Conservation (phyloP, 2,329 filamentous ascomycete species). For the Aspergillus sp. region DNA sequence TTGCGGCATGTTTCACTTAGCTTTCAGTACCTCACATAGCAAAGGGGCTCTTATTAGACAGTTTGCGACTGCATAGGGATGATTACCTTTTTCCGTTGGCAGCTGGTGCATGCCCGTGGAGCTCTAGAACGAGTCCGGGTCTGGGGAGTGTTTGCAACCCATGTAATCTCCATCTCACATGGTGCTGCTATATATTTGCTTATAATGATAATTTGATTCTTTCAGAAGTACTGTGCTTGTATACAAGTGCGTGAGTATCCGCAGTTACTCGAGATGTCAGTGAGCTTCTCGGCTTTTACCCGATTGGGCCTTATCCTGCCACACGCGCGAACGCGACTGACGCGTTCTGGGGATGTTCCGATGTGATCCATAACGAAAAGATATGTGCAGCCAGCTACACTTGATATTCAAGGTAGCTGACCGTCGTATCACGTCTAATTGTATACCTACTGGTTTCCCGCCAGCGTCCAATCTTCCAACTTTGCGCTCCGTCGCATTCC, state of each 20-base stretch:
- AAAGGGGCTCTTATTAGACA: too few species aligned
- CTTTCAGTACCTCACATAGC: background rate
- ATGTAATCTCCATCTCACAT: constrained; percentile 27
- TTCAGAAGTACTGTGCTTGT: too few species aligned
- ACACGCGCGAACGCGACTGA: background rate
- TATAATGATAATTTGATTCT: background rate
- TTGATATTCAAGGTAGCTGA: background rate
- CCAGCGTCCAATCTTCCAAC: background rate
- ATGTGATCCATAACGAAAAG: background rate
- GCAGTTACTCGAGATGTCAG: background rate
- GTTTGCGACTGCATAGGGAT: too few species aligned
- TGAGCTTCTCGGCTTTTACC: background rate
- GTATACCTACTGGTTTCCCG: background rate
- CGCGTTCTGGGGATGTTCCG: background rate
- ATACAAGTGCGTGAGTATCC: too few species aligned
- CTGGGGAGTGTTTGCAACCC: constrained; percentile 29
- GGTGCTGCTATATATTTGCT: background rate
- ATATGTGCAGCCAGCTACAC: background rate
- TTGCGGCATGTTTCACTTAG: background rate
- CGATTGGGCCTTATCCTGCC: background rate
- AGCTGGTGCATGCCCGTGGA: constrained; percentile 24
- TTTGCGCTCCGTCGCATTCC: background rate
- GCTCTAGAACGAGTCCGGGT: constrained; percentile 26
- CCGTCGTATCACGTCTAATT: background rate
- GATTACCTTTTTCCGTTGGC: constrained; percentile 26